Conservation (phyloP, 177 flowering plant genomes). For the Tripterygium wilfordii region DNA sequence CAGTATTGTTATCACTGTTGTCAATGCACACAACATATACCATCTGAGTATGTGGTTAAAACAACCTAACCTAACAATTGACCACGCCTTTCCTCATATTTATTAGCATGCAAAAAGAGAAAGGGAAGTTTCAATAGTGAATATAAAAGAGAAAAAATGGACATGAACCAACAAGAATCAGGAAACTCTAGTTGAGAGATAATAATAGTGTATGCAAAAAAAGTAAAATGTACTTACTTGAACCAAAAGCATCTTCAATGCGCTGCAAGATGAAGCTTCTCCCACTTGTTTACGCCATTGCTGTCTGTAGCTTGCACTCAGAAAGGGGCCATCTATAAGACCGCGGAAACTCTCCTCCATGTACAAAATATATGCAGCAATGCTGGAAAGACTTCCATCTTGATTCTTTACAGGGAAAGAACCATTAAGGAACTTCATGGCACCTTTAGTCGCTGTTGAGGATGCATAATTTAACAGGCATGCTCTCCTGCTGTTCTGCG, state of each 20-base stretch:
- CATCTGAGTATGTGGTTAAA: too few relatives aligned
- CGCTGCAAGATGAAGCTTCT: slow-evolving; percentile 45
- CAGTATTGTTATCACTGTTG: too few relatives aligned
- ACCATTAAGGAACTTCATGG: slow-evolving; percentile 41
- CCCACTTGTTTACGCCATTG: slow-evolving; percentile 71
- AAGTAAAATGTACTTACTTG: slow-evolving; percentile 50
- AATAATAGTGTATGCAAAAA: not conserved
- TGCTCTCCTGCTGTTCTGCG: slow-evolving; percentile 55
- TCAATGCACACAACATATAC: too few relatives aligned
- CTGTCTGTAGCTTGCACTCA: slow-evolving; percentile 37
- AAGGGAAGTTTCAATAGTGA: too few relatives aligned
- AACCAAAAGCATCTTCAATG: slow-evolving; percentile 57
- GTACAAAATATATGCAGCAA: slow-evolving; percentile 61
- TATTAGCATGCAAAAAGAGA: too few relatives aligned
- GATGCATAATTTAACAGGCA: slow-evolving; percentile 86
- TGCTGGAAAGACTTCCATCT: slow-evolving; percentile 56
- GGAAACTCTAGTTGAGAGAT: too few relatives aligned
- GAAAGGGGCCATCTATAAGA: slow-evolving; percentile 63
- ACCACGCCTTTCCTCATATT: too few relatives aligned
- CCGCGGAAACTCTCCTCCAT: slow-evolving; percentile 79
- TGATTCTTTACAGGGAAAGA: slow-evolving; percentile 45
- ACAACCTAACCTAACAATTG: too few relatives aligned
- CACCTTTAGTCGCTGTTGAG: slow-evolving; percentile 53
- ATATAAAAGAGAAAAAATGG: too few relatives aligned
- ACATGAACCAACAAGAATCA: not conserved